Evolutionary conservation across 805 yeast genomes (phyloP).

Genomic region (Citeromyces nyonsensis): DNA sequence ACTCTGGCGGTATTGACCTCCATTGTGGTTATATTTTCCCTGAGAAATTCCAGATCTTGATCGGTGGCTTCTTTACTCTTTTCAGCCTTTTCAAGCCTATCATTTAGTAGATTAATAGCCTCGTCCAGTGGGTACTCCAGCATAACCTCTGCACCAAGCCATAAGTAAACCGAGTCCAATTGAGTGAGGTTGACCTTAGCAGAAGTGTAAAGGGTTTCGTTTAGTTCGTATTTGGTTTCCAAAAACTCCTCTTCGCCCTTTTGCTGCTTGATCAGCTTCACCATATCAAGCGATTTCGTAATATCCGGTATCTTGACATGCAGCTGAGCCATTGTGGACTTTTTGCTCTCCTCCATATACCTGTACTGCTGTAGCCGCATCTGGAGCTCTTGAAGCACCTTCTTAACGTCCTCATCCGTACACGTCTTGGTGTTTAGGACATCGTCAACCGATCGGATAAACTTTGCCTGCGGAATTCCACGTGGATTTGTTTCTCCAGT

Average conservation of each 20-base stretch:
- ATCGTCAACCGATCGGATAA: constrained; percentile 70
- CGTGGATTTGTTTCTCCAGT: constrained; percentile 64
- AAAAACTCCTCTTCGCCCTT: constrained; percentile 17
- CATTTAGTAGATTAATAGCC: constrained; percentile 55
- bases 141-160: constrained; percentile 99
- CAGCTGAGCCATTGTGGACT: constrained; percentile 32
- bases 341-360: constrained; percentile 59
- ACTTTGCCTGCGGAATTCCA: constrained; percentile 95
- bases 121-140: constrained; percentile 85
- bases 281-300: constrained; percentile 66
- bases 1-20: constrained; percentile 93
- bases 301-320: constrained; percentile 82
- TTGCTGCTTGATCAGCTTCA: constrained; percentile 38
- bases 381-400: constrained; percentile 61
- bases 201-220: constrained; percentile 80
- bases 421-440: constrained; percentile 32
- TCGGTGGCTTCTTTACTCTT: constrained; percentile 45
- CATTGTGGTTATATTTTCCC: constrained; percentile 91
- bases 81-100: constrained; percentile 48
- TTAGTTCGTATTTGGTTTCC: constrained; percentile 60
- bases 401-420: constrained; percentile 15
- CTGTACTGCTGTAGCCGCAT: constrained; percentile 82
- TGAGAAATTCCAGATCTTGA: constrained; percentile 71
- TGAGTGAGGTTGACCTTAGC: constrained; percentile 56
- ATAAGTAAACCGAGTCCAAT: constrained; percentile 50